These are phyloP conservation scores for Russula compacta DNA, from an alignment of 768 basidiomycete genomes.

Conservation along the genomic window DNA sequence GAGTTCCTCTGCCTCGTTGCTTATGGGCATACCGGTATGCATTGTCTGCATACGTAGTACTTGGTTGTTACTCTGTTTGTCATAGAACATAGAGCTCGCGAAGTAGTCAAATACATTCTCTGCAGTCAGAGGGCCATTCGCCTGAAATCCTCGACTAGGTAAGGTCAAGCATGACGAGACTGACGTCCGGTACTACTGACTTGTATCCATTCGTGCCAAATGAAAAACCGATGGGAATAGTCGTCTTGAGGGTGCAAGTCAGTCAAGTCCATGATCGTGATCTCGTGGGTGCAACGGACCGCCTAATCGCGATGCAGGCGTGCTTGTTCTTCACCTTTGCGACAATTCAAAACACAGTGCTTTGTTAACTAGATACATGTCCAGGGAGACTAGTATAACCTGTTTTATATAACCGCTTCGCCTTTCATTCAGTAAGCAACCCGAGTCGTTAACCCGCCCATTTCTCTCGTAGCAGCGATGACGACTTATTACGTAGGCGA, in stretches of 20 bases:
- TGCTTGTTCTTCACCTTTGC: too few species aligned
- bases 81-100: constrained; percentile 85
- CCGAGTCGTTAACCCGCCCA: constrained; percentile 42
- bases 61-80: constrained; percentile 90
- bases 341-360: too few species aligned
- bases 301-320: too few species aligned
- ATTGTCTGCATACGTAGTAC: constrained; percentile 90
- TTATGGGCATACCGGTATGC: constrained; percentile 67
- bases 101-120: constrained; percentile 89
- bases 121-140: constrained; percentile 64
- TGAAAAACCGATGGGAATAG: constrained; percentile 75
- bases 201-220: constrained; percentile 89
- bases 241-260: constrained; percentile 78
- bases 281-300: too few species aligned
- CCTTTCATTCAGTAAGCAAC: constrained; percentile 38
- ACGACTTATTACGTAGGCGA: constrained; percentile 54
- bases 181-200: constrained; percentile 27
- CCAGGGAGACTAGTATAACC: too few species aligned
- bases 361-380: too few species aligned
- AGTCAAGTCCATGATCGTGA: constrained; percentile 35
- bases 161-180: neutral
- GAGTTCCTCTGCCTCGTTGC: constrained; percentile 80
- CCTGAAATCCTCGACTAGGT: constrained; percentile 32
- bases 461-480: constrained; percentile 56
- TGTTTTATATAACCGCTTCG: neutral